Percentiles rank a stretch among this genome's conserved stretches.
These are phyloP conservation scores for Monilinia laxa DNA, from an alignment of 2,329 filamentous ascomycete genomes.

Conservation along the genomic window DNA sequence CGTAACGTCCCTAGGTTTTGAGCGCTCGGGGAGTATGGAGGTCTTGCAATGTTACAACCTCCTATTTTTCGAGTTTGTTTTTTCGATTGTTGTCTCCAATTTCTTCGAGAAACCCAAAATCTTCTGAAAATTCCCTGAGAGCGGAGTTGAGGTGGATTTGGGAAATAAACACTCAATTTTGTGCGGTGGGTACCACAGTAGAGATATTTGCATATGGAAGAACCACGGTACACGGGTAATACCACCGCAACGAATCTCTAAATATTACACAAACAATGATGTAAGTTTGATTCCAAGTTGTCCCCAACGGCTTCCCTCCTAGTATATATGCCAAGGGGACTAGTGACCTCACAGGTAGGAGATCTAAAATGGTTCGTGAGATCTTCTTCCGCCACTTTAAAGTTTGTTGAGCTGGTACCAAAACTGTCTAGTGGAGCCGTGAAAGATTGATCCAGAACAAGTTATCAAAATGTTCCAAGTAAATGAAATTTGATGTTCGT, in stretches of 20 bases:
- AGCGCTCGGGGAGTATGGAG: background rate
- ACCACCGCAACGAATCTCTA: slow-evolving; percentile 3
- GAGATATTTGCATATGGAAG: slow-evolving; percentile 10
- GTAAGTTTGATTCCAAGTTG: slow-evolving; percentile 3
- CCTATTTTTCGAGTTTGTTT: background rate
- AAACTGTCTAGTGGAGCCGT: slow-evolving; percentile 13
- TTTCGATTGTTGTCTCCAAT: background rate
- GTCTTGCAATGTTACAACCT: slow-evolving; percentile 5
- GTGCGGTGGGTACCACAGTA: slow-evolving; percentile 14
- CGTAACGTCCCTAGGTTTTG: background rate
- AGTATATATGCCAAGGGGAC: slow-evolving; percentile 2
- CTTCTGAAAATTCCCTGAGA: background rate
- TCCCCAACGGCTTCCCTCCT: slow-evolving; percentile 7
- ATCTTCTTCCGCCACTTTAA: slow-evolving; percentile 11
- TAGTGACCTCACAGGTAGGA: background rate
- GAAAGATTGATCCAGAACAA: slow-evolving; percentile 23
- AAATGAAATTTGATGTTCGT: slow-evolving; percentile 20
- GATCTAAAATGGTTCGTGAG: slow-evolving; percentile 4
- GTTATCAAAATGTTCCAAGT: slow-evolving; percentile 3
- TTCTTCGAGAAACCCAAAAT: background rate
- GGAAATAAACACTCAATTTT: slow-evolving; percentile 7
- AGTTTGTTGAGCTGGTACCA: slow-evolving; percentile 18
- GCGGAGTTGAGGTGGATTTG: slow-evolving; percentile 9
- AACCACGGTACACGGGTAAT: slow-evolving; percentile 13
- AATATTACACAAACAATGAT: slow-evolving; percentile 14